A percentile compares a stretch with the other conserved stretches of the same genome.
Conservation (phyloP, 192 early-diverging fungal genomes). For the Coemansia sp. region DNA sequence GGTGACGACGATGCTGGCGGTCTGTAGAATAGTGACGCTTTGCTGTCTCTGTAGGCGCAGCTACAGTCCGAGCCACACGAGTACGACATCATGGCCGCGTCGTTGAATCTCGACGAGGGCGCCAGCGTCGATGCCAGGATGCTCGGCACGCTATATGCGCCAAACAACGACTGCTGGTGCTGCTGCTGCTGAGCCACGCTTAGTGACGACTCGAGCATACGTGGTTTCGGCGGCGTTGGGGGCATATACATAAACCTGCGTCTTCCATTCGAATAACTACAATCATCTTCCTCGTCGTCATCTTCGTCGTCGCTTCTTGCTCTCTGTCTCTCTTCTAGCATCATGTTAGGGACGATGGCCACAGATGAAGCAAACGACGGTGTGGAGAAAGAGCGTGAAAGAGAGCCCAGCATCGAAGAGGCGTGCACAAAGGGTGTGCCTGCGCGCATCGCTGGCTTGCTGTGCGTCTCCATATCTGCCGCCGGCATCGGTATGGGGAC, state of each 20-base stretch:
- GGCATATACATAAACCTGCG: neutral
- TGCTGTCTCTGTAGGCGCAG: neutral
- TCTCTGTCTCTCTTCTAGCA: neutral
- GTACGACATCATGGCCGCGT: neutral
- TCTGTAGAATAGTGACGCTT: neutral
- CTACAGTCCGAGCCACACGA: neutral
- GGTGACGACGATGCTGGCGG: neutral
- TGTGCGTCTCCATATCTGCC: neutral
- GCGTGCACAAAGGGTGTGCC: conserved; percentile 7
- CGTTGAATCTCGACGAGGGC: neutral
- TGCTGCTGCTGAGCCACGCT: neutral
- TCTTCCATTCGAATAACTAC: neutral
- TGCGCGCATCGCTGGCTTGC: neutral
- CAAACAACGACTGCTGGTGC: neutral
- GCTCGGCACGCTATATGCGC: neutral
- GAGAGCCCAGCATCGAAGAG: neutral
- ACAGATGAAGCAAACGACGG: neutral
- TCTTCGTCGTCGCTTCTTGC: conserved; percentile 1
- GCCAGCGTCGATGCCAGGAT: conserved; percentile 8
- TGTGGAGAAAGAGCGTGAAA: neutral
- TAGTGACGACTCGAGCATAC: neutral
- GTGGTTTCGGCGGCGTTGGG: neutral
- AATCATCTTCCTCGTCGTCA: conserved; percentile 1
- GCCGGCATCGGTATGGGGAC: neutral
- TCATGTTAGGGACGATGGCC: neutral